phyloP scores from a whole-genome alignment of 1,139 yeast species.

The Taphrina deformans region DNA sequence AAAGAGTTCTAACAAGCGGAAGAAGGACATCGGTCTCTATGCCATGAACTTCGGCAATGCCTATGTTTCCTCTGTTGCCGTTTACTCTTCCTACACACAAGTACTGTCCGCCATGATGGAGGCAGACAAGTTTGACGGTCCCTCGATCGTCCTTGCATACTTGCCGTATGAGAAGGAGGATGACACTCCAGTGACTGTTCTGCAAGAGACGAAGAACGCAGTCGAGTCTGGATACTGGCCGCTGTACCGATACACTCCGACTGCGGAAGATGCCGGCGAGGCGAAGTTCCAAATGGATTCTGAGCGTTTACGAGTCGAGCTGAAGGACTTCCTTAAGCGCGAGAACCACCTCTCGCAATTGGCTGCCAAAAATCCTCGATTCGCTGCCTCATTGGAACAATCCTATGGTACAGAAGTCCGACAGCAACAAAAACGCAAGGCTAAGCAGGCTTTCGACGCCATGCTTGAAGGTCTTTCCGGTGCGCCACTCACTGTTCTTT shows the following conservation, averaged over 20 bases:
- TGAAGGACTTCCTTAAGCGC: conserved; percentile 78
- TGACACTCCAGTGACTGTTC: conserved; percentile 69
- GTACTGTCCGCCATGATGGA: conserved; percentile 84
- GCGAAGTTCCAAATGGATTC: conserved; percentile 79
- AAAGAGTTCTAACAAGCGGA: conserved; percentile 50
- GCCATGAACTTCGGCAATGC: conserved; percentile 92
- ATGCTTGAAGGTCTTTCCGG: conserved; percentile 86
- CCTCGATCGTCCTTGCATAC: conserved; percentile 86
- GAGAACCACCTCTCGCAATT: conserved; percentile 82
- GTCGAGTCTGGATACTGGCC: conserved; percentile 98
- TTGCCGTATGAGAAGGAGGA: conserved; percentile 70
- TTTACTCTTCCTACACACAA: conserved; percentile 90
- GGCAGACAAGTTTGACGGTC: conserved; percentile 85
- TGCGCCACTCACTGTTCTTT: conserved; percentile 86
- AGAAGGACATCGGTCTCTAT: conserved; percentile 90
- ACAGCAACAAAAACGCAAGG: conserved; percentile 62
- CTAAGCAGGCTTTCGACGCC: conserved; percentile 74
- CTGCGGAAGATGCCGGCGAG: conserved; percentile 46
- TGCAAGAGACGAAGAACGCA: conserved; percentile 84
- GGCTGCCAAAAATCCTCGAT: conserved; percentile 67
- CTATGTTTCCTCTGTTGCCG: conserved; percentile 93
- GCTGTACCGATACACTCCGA: conserved; percentile 79
- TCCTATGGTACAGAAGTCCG: conserved; percentile 65
- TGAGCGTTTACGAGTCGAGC: conserved; percentile 71
- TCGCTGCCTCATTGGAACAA: conserved; percentile 69